Conservation (phyloP, 177 flowering plant genomes). For the Telopea speciosissima region DNA sequence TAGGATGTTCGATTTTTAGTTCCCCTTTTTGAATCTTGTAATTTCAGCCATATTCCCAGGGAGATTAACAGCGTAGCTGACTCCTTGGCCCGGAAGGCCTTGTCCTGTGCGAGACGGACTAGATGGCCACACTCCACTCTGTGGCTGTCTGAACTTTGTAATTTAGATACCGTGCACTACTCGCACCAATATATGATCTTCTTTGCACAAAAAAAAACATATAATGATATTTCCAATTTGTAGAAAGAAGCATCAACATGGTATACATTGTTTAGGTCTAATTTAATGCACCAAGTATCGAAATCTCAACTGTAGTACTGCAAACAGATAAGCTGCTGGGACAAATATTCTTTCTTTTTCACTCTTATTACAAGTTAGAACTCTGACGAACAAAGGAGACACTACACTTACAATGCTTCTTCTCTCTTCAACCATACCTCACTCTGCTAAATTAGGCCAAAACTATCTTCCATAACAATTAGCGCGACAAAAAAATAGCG, state of each 20-base stretch:
- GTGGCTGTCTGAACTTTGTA: too few species aligned
- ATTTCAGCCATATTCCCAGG: too few species aligned
- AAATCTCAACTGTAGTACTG: neutral
- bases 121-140: too few species aligned
- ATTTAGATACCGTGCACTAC: too few species aligned
- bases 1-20: too few species aligned
- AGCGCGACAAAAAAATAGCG: neutral
- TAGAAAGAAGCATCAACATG: neutral
- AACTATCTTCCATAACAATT: neutral
- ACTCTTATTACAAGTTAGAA: slow-evolving; percentile 1
- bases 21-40: too few species aligned
- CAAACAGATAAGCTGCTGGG: neutral
- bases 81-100: too few species aligned
- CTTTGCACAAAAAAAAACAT: too few species aligned
- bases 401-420: neutral
- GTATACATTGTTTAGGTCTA: neutral
- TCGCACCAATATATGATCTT: too few species aligned
- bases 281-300: neutral
- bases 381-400: neutral
- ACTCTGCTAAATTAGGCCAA: neutral
- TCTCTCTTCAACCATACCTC: neutral
- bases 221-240: neutral
- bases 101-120: too few species aligned
- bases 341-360: neutral
- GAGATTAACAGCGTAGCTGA: too few species aligned